These are phyloP conservation scores for Porodaedalea pini DNA, from an alignment of 1,284 basidiomycete genomes.

Conservation along the genomic window DNA sequence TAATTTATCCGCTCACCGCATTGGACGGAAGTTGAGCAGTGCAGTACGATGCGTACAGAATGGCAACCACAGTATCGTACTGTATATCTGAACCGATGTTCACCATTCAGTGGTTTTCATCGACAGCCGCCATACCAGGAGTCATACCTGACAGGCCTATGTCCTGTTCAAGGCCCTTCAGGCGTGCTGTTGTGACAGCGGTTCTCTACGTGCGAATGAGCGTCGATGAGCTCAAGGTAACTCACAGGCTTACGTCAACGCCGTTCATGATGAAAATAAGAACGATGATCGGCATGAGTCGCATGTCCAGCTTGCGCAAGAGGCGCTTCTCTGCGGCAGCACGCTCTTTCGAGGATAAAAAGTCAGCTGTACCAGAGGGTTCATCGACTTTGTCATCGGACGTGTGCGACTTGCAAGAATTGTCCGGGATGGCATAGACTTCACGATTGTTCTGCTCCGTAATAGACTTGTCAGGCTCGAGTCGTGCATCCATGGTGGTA, in stretches of 20 bases:
- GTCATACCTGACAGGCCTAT: constrained; percentile 48
- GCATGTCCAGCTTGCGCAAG: too few species aligned
- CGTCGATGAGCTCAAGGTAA: too few species aligned
- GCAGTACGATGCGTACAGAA: constrained; percentile 58
- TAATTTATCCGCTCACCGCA: constrained; percentile 43
- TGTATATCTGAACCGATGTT: constrained; percentile 46
- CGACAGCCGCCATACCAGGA: neutral
- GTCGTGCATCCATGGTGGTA: neutral
- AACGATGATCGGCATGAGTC: too few species aligned
- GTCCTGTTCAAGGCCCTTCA: constrained; percentile 60
- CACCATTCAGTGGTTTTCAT: neutral
- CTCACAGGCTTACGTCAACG: too few species aligned
- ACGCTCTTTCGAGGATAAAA: too few species aligned
- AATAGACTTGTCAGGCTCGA: neutral
- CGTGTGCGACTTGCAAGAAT: neutral
- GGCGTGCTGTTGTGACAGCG: constrained; percentile 54
- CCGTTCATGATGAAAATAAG: too few species aligned
- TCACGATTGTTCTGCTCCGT: neutral
- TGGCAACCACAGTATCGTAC: constrained; percentile 54
- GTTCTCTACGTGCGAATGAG: constrained; percentile 57
- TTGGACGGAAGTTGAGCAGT: constrained; percentile 65
- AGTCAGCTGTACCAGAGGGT: neutral
- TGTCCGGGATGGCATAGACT: neutral
- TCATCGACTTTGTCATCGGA: neutral
- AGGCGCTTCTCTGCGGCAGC: constrained; percentile 35